Percentiles rank a stretch among this genome's conserved stretches.
These are phyloP conservation scores for Gossypium mustelinum DNA, from an alignment of 345 rosid species.

Conservation along the genomic window DNA sequence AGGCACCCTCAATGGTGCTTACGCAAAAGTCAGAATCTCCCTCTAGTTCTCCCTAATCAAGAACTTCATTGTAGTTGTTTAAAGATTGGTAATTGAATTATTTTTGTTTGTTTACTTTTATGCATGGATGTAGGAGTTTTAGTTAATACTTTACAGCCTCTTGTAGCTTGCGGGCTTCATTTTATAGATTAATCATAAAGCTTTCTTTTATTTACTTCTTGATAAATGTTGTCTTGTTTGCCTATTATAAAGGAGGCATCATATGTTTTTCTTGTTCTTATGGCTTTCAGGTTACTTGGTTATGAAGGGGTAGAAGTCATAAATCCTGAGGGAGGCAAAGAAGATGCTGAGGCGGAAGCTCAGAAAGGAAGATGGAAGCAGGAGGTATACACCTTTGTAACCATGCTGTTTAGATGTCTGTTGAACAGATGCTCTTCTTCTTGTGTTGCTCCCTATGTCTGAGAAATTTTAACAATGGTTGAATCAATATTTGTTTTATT, in stretches of 20 bases:
- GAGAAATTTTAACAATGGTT: background rate
- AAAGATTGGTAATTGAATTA: background rate
- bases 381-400: constrained; percentile 41
- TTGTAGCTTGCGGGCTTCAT: too few species aligned
- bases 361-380: constrained; percentile 87
- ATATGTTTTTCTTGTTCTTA: background rate
- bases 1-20: background rate
- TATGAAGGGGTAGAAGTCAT: constrained; percentile 88
- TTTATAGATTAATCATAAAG: too few species aligned
- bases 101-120: background rate
- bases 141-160: too few species aligned
- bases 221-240: too few species aligned
- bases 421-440: background rate
- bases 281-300: constrained; percentile 40
- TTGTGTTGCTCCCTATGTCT: background rate
- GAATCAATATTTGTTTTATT: too few species aligned
- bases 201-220: too few species aligned
- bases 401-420: background rate
- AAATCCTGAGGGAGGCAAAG: constrained; percentile 92
- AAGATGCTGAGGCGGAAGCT: constrained; percentile 92
- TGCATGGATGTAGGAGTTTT: background rate
- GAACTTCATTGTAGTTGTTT: background rate
- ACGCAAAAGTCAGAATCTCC: background rate
- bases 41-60: background rate
- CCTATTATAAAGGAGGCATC: too few species aligned